These are phyloP conservation scores for Xenoacremonium recifei DNA, from an alignment of 2,329 filamentous ascomycete genomes.

Conservation along the genomic window DNA sequence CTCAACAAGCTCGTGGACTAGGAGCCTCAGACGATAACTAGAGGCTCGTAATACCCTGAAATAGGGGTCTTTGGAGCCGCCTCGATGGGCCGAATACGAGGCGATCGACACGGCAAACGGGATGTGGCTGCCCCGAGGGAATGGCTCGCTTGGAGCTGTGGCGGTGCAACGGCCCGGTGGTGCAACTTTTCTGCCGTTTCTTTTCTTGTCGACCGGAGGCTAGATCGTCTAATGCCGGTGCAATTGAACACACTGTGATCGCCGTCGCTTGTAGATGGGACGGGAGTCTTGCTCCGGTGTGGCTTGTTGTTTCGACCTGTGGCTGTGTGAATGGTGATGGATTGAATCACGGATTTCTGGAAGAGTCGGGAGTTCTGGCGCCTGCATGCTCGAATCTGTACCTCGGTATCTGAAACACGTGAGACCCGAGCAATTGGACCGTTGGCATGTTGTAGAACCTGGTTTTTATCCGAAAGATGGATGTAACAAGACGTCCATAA, in stretches of 20 bases:
- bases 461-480: too few relatives aligned
- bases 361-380: not conserved
- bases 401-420: not conserved
- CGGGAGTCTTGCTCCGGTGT: too few relatives aligned
- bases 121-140: constrained; percentile 10
- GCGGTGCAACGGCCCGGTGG: constrained; percentile 7
- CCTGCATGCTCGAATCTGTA: not conserved
- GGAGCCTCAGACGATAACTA: too few relatives aligned
- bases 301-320: too few relatives aligned
- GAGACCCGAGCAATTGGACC: not conserved
- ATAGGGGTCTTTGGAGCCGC: constrained; percentile 4
- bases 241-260: not conserved
- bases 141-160: constrained; percentile 7
- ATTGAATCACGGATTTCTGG: not conserved
- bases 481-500: too few relatives aligned
- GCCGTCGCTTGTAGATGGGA: not conserved
- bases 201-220: not conserved
- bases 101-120: constrained; percentile 5
- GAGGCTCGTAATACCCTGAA: too few relatives aligned
- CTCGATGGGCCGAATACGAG: constrained; percentile 6
- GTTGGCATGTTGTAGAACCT: not conserved
- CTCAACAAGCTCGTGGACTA: too few relatives aligned
- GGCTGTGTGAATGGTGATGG: too few relatives aligned
- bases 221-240: not conserved
- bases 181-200: not conserved